Conservation (phyloP, 208 protist genomes). For the Endotrypanum monterogeii region DNA sequence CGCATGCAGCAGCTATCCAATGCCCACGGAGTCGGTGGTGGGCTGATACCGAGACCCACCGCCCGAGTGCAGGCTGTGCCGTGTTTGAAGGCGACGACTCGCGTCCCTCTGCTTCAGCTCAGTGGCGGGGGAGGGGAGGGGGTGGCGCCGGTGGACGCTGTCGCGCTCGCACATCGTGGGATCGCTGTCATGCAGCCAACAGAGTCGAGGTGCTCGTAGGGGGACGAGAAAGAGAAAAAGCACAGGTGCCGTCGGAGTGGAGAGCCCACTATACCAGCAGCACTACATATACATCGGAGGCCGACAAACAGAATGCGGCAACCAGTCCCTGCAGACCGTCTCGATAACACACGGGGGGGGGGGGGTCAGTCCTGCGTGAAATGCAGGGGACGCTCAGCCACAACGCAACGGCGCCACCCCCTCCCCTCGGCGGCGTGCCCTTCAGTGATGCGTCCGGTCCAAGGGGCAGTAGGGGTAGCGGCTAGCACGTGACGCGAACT, state of each 20-base stretch:
- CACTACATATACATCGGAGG: too few relatives aligned
- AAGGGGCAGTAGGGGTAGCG: constrained; percentile 60
- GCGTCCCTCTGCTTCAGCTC: too few relatives aligned
- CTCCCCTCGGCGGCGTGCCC: background rate
- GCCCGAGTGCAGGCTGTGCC: too few relatives aligned
- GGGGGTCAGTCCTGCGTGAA: background rate
- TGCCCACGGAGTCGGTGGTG: too few relatives aligned
- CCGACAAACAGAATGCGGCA: too few relatives aligned
- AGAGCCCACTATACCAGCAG: background rate
- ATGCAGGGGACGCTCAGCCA: background rate
- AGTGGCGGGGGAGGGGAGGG: background rate
- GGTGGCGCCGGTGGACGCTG: background rate
- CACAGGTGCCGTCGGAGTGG: background rate
- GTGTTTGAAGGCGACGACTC: too few relatives aligned
- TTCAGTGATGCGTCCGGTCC: constrained; percentile 8
- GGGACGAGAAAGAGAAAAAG: background rate
- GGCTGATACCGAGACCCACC: too few relatives aligned
- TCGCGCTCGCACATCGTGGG: background rate
- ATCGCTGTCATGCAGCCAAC: background rate
- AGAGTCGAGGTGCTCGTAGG: background rate
- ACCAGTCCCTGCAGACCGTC: too few relatives aligned
- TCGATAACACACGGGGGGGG: background rate
- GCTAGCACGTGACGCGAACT: constrained; percentile 48
- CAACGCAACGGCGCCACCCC: too few relatives aligned
- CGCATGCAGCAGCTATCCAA: too few relatives aligned